Evolutionary conservation across 2,329 filamentous ascomycete species (phyloP).

Genomic region (Calonectria hongkongensis): DNA sequence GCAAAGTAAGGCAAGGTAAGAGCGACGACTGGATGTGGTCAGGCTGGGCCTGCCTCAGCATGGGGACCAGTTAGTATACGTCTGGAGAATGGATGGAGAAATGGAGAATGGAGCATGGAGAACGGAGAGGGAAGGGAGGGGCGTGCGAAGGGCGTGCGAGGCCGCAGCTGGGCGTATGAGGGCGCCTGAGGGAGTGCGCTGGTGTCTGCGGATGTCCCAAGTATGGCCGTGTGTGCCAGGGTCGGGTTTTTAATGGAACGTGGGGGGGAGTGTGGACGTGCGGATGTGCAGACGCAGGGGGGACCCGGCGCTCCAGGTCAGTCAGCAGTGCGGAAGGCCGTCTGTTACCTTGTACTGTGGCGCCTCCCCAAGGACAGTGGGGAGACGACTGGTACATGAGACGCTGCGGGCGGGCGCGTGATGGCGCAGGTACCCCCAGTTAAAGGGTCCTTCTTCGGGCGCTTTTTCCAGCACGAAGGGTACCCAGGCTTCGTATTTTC

Average conservation of each 20-base stretch:
- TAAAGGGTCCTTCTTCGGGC: slow-evolving; percentile 39
- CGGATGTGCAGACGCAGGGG: slow-evolving; percentile 28
- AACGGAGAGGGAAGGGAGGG: slow-evolving; percentile 35
- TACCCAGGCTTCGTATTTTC: slow-evolving; percentile 29
- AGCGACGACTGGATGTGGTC: slow-evolving; percentile 32
- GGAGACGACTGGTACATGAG: slow-evolving; percentile 25
- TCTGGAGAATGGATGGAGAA: slow-evolving; percentile 38
- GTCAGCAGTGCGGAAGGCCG: slow-evolving; percentile 11
- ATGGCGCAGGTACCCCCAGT: slow-evolving; percentile 29
- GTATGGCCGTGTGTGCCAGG: slow-evolving; percentile 31
- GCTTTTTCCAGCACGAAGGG: slow-evolving; percentile 29
- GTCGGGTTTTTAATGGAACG: slow-evolving; percentile 41
- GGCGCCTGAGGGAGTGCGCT: slow-evolving; percentile 24
- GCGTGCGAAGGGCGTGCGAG: slow-evolving; percentile 25
- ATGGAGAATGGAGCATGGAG: slow-evolving; percentile 38
- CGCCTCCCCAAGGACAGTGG: slow-evolving; percentile 29
- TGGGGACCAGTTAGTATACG: slow-evolving; percentile 40
- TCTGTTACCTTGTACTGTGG: slow-evolving; percentile 32
- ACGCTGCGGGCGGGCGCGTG: neutral
- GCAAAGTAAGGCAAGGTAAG: slow-evolving; percentile 35
- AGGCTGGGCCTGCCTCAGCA: slow-evolving; percentile 36
- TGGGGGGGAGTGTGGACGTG: slow-evolving; percentile 35
- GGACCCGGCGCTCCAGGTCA: slow-evolving; percentile 28
- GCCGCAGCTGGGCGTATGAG: slow-evolving; percentile 16
- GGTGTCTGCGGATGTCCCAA: slow-evolving; percentile 28